A percentile compares a stretch with the other conserved stretches of the same genome.
Conservation (phyloP, 2,329 filamentous ascomycete genomes). For the Fusarium kyushuense region DNA sequence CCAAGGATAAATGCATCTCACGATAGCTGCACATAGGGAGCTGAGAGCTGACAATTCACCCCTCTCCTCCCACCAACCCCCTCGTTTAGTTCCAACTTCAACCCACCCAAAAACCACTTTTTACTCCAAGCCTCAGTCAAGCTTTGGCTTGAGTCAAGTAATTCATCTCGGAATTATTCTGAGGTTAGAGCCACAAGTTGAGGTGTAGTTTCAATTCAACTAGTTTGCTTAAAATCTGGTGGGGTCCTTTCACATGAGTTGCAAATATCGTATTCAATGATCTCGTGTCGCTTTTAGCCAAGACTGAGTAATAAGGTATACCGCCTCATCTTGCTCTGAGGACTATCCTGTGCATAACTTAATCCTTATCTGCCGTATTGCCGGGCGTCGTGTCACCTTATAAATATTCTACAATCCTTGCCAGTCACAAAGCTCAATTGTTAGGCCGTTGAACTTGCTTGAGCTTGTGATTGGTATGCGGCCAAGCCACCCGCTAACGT, state of each 20-base stretch:
- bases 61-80: not conserved
- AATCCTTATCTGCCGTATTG: conserved; percentile 32
- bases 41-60: not conserved
- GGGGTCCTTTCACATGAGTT: conserved; percentile 17
- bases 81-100: not conserved
- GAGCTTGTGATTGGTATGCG: conserved; percentile 28
- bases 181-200: conserved; percentile 15
- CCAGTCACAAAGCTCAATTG: conserved; percentile 26
- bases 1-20: not conserved
- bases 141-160: not conserved
- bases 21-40: not conserved
- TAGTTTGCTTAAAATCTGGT: conserved; percentile 21
- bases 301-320: not conserved
- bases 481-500: conserved; percentile 32
- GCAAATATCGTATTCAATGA: conserved; percentile 43
- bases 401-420: conserved; percentile 4
- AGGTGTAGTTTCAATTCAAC: conserved; percentile 4
- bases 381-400: conserved; percentile 15
- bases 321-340: conserved; percentile 12
- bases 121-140: conserved; percentile 18
- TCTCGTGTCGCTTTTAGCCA: conserved; percentile 43
- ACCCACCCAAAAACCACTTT: not conserved
- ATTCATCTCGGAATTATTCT: conserved; percentile 4
- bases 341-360: conserved; percentile 6
- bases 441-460: conserved; percentile 1